phyloP scores from a whole-genome alignment of 78 protist species.

The Corallochytrium limacisporum region DNA sequence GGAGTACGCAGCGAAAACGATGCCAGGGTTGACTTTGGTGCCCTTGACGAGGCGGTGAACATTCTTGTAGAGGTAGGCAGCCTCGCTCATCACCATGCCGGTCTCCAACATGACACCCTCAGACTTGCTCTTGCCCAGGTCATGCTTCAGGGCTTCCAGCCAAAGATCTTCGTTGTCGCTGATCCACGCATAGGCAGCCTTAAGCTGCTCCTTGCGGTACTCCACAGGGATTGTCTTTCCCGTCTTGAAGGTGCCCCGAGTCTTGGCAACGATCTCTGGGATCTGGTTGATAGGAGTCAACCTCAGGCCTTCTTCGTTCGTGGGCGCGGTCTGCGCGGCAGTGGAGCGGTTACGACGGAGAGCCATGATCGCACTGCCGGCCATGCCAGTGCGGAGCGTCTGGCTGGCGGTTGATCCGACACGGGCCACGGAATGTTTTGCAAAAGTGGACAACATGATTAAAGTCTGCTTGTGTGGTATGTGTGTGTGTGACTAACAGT shows the following conservation, averaged over 20 bases:
- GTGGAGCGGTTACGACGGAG: too few species aligned
- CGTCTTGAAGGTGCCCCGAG: background rate
- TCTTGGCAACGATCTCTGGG: background rate
- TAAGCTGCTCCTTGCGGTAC: background rate
- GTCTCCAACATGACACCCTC: background rate
- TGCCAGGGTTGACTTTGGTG: background rate
- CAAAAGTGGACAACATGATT: too few species aligned
- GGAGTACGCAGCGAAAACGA: background rate
- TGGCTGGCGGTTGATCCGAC: too few species aligned
- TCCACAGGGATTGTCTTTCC: background rate
- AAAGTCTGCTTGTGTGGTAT: too few species aligned
- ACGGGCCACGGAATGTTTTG: too few species aligned
- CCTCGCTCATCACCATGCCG: background rate
- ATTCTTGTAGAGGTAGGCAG: background rate
- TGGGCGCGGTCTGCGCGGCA: too few species aligned
- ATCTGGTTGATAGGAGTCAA: too few species aligned
- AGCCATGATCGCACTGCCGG: too few species aligned
- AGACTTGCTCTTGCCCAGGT: background rate
- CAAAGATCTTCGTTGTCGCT: background rate
- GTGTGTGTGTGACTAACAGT: too few species aligned
- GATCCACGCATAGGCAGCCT: background rate
- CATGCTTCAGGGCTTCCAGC: background rate
- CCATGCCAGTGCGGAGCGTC: too few species aligned
- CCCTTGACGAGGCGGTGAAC: background rate
- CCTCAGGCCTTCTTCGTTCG: too few species aligned